These are phyloP conservation scores for Bothriochloa decipiens DNA, from an alignment of 176 grass and related monocot genomes.

Conservation along the genomic window DNA sequence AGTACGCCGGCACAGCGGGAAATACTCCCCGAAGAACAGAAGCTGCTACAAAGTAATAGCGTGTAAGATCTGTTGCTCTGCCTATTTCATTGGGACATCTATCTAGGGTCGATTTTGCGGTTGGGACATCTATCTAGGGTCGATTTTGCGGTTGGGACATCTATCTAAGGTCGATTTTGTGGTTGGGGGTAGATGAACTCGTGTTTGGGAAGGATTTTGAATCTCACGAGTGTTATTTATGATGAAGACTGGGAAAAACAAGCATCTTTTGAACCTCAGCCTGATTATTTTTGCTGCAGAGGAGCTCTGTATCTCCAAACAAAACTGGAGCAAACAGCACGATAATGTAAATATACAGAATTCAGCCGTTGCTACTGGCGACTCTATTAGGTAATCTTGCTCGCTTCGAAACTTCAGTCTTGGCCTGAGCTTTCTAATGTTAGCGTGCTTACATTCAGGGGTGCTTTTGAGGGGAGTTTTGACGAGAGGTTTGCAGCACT, in stretches of 20 bases:
- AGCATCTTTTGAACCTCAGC: not conserved
- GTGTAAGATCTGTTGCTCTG: not conserved
- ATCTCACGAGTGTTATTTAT: not conserved
- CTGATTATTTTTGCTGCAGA: constrained; percentile 1
- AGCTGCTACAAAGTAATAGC: not conserved
- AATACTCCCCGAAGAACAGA: not conserved
- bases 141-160: too few species aligned
- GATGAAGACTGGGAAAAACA: not conserved
- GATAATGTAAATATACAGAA: not conserved
- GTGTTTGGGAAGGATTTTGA: not conserved
- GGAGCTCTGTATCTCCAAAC: not conserved
- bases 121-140: too few species aligned
- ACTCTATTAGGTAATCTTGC: not conserved
- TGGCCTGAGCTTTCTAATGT: not conserved
- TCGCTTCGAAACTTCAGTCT: not conserved
- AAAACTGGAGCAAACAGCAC: not conserved
- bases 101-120: too few species aligned
- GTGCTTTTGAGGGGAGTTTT: not conserved
- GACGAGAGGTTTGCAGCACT: constrained; percentile 31
- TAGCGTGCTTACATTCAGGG: not conserved
- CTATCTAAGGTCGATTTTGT: too few species aligned
- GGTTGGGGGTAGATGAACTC: not conserved
- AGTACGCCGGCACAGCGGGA: not conserved
- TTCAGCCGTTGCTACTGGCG: not conserved
- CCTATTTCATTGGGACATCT: not conserved